Evolutionary conservation across 371 early-diverging fungal genomes (phyloP).

Genomic region (Zopfochytrium polystomum): DNA sequence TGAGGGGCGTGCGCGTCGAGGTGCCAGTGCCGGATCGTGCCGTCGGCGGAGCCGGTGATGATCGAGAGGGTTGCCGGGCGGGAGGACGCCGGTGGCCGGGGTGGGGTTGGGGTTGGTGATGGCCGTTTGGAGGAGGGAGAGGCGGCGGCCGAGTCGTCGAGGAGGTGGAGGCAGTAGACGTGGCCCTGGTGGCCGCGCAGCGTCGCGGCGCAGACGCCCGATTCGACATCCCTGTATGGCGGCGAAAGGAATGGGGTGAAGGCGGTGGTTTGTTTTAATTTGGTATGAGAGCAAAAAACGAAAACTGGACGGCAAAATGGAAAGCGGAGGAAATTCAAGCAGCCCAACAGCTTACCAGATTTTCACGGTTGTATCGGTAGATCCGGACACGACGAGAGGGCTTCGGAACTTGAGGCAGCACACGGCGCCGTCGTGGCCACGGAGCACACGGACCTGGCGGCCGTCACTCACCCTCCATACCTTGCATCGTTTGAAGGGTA

Average conservation of each 20-base stretch:
- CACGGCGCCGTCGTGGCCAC: conserved; percentile 32
- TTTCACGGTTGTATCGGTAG: conserved; percentile 38
- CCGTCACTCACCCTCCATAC: conserved; percentile 30
- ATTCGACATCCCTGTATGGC: conserved; percentile 14
- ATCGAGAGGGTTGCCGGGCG: too few relatives aligned
- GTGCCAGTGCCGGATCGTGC: conserved; percentile 29
- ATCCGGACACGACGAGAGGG: conserved; percentile 30
- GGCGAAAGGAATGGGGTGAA: too few relatives aligned
- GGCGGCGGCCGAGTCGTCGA: too few relatives aligned
- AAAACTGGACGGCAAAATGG: too few relatives aligned
- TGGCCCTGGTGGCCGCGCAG: conserved; percentile 33
- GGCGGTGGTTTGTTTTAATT: background rate
- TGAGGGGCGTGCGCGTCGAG: conserved; percentile 1
- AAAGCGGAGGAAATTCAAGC: background rate
- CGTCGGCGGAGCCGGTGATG: conserved; percentile 35
- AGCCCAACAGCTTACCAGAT: conserved; percentile 32
- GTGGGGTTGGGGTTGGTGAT: too few relatives aligned
- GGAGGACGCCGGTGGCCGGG: too few relatives aligned
- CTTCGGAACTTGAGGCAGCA: conserved; percentile 26
- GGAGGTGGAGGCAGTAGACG: conserved; percentile 40
- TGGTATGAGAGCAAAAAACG: background rate
- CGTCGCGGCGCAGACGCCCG: conserved; percentile 14
- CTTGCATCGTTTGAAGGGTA: too few relatives aligned
- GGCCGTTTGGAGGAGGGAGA: too few relatives aligned
- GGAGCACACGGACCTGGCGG: conserved; percentile 15